These are phyloP conservation scores for Fusarium ramigenum DNA, from an alignment of 2,329 filamentous ascomycete species.

Conservation along the genomic window DNA sequence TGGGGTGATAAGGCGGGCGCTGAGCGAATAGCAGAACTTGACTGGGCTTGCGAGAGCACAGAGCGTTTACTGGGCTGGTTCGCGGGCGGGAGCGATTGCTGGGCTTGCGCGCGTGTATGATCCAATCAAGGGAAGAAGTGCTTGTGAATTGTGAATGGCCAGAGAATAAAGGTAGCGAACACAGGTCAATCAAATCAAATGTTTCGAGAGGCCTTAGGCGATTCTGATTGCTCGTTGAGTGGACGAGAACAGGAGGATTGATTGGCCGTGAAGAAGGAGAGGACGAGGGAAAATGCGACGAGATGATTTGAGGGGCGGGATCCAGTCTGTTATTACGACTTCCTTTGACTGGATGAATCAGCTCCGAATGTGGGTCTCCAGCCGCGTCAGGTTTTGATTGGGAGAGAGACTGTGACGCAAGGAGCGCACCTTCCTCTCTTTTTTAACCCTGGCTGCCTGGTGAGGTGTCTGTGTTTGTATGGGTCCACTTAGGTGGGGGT, in stretches of 20 bases:
- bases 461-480: neutral
- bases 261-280: conserved; percentile 59
- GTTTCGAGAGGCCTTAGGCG: conserved; percentile 43
- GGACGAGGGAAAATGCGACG: conserved; percentile 56
- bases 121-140: conserved; percentile 41
- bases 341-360: conserved; percentile 61
- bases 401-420: conserved; percentile 45
- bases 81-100: conserved; percentile 24
- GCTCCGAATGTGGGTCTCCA: conserved; percentile 49
- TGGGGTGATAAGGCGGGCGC: conserved; percentile 28
- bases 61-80: conserved; percentile 16
- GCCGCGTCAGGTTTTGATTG: conserved; percentile 46
- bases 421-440: conserved; percentile 18
- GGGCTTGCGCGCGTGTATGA: conserved; percentile 25
- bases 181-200: conserved; percentile 34
- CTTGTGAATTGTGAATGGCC: conserved; percentile 45
- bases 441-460: conserved; percentile 1
- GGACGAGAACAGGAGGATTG: conserved; percentile 51
- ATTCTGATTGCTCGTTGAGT: conserved; percentile 49
- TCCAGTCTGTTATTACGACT: conserved; percentile 54
- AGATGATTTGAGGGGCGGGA: conserved; percentile 63
- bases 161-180: conserved; percentile 36
- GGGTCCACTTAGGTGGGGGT: neutral
- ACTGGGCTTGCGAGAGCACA: conserved; percentile 14
- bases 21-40: conserved; percentile 30